These are phyloP conservation scores for Salvia sclarea DNA, from an alignment of 305 asterid species.

Conservation along the genomic window DNA sequence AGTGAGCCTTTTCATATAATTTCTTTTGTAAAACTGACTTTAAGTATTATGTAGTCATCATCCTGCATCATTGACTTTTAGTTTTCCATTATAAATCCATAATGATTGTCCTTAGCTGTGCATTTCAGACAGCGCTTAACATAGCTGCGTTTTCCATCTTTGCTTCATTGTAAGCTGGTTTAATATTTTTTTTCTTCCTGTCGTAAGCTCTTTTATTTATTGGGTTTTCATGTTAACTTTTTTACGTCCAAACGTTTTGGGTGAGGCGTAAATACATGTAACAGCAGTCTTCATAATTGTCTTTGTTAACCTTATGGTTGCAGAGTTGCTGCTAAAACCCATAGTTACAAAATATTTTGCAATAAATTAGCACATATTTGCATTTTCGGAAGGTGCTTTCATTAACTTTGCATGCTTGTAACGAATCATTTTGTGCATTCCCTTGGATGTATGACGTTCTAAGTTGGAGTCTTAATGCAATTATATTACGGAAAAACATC, in stretches of 20 bases:
- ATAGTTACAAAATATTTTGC: not conserved
- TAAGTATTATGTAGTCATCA: constrained; percentile 4
- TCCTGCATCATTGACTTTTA: not conserved
- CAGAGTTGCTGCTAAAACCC: not conserved
- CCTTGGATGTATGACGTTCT: not conserved
- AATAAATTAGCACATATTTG: not conserved
- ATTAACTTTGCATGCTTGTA: not conserved
- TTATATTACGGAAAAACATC: not conserved
- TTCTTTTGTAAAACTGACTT: not conserved
- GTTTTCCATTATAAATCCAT: not conserved
- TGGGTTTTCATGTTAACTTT: constrained; percentile 3
- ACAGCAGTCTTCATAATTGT: not conserved
- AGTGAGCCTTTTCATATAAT: constrained; percentile 12
- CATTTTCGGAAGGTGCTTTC: not conserved
- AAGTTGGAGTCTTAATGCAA: constrained; percentile 9
- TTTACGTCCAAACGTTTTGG: not conserved
- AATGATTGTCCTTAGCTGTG: not conserved
- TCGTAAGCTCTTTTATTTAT: not conserved
- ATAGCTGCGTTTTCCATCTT: not conserved
- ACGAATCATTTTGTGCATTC: not conserved
- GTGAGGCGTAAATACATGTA: not conserved
- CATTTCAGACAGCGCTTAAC: not conserved
- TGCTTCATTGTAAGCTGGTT: not conserved
- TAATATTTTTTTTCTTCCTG: not conserved
- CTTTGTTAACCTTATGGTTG: constrained; percentile 1